These are phyloP conservation scores for Penicillium sp. DNA, from an alignment of 2,329 filamentous ascomycete species.

Conservation along the genomic window DNA sequence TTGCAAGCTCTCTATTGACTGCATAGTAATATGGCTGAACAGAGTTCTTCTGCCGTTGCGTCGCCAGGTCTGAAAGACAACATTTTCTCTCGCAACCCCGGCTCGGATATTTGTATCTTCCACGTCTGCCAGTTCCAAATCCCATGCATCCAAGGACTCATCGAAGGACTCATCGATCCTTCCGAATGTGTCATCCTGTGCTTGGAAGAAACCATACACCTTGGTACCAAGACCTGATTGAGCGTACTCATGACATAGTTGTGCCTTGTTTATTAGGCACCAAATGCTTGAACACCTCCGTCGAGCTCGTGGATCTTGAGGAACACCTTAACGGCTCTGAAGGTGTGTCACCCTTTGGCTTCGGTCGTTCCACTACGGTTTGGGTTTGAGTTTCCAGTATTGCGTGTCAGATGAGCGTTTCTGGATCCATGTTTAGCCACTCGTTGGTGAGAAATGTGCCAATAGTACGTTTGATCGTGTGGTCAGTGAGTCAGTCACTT, in stretches of 20 bases:
- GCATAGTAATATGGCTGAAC: slow-evolving; percentile 9
- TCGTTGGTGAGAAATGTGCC: slow-evolving; percentile 15
- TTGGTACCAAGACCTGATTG: slow-evolving; percentile 16
- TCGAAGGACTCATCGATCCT: slow-evolving; percentile 22
- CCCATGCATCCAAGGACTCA: slow-evolving; percentile 21
- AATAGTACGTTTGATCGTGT: slow-evolving; percentile 8
- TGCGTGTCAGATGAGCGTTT: slow-evolving; percentile 12
- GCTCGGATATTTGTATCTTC: slow-evolving; percentile 17
- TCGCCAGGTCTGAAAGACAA: slow-evolving; percentile 15
- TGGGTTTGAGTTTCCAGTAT: slow-evolving; percentile 13
- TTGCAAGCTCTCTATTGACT: slow-evolving; percentile 9
- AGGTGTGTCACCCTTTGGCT: neutral
- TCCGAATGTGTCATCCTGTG: slow-evolving; percentile 18
- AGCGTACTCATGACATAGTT: slow-evolving; percentile 18
- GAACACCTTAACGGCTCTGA: slow-evolving; percentile 15
- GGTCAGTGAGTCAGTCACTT: neutral
- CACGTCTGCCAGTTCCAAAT: slow-evolving; percentile 19
- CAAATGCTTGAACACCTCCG: slow-evolving; percentile 14
- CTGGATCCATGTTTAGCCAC: slow-evolving; percentile 17
- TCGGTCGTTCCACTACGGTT: slow-evolving; percentile 18
- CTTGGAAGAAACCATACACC: slow-evolving; percentile 20
- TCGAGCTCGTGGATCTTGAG: slow-evolving; percentile 7
- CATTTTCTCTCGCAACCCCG: slow-evolving; percentile 15
- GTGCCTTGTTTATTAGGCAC: slow-evolving; percentile 19
- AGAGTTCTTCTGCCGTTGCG: neutral